Conservation (phyloP, 306 rosid genomes). For the Fragaria ananassa region DNA sequence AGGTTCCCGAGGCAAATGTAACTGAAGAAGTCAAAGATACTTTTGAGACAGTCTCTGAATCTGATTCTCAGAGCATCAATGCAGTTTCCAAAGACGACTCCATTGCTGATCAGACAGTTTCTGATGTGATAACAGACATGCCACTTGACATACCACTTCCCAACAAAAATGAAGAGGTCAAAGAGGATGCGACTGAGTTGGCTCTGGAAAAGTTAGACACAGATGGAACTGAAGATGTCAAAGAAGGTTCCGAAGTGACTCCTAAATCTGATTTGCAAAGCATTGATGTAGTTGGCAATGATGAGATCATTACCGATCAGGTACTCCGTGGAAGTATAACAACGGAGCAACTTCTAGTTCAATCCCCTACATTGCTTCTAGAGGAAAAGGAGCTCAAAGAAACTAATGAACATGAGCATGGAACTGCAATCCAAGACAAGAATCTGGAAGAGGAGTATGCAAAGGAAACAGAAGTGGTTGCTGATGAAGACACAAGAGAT, state of each 20-base stretch:
- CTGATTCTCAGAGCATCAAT: conserved; percentile 1
- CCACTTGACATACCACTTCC: conserved; percentile 18
- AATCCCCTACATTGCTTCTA: conserved; percentile 14
- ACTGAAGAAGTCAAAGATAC: conserved; percentile 18
- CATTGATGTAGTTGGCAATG: background rate
- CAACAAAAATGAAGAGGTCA: conserved; percentile 3
- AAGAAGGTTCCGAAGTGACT: background rate
- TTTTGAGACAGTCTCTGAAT: background rate
- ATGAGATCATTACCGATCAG: background rate
- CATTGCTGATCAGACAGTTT: conserved; percentile 6
- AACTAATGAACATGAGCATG: conserved; percentile 13
- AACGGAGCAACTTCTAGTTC: background rate
- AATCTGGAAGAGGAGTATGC: conserved; percentile 10
- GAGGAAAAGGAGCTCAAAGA: conserved; percentile 13
- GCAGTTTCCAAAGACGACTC: conserved; percentile 5
- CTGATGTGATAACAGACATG: background rate
- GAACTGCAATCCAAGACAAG: conserved; percentile 9
- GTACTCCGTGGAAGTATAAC: background rate
- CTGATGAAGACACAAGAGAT: conserved; percentile 2
- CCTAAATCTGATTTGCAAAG: background rate
- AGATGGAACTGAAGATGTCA: background rate
- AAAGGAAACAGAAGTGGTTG: conserved; percentile 13
- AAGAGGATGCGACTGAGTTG: background rate
- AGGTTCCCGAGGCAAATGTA: conserved; percentile 8
- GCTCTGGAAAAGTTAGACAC: background rate